phyloP scores from a whole-genome alignment of 1,284 basidiomycete genomes.

The Agaricales sp. region DNA sequence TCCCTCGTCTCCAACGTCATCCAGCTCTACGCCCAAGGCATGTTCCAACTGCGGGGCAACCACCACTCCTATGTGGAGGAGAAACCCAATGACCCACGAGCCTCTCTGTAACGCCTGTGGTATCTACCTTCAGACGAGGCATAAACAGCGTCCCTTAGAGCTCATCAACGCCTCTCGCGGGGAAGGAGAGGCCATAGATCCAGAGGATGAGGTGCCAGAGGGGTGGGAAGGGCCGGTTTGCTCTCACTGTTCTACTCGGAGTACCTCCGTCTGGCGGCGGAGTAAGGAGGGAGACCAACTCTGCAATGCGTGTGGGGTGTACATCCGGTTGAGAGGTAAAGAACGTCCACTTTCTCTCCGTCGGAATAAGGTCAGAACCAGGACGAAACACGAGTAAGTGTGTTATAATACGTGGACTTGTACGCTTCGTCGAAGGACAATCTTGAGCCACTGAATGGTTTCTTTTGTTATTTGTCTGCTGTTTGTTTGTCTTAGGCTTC shows the following conservation, averaged over 20 bases:
- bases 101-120: conserved; percentile 39
- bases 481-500: no score
- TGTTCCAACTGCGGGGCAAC: conserved; percentile 38
- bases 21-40: conserved; percentile 20
- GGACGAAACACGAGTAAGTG: conserved; percentile 13
- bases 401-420: no score
- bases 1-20: not conserved
- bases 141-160: conserved; percentile 35
- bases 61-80: conserved; percentile 35
- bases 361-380: conserved; percentile 35
- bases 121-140: conserved; percentile 35
- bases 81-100: conserved; percentile 32
- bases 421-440: no score
- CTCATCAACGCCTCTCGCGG: conserved; percentile 29
- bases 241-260: conserved; percentile 35
- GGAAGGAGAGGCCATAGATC: conserved; percentile 23
- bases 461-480: no score
- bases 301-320: conserved; percentile 42
- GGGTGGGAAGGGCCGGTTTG: conserved; percentile 29
- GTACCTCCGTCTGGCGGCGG: conserved; percentile 36
- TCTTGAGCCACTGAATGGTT: no score
- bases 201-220: conserved; percentile 25
- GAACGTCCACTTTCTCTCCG: conserved; percentile 33
- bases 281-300: conserved; percentile 38
- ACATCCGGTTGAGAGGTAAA: conserved; percentile 31